Evolutionary conservation across 768 basidiomycete genomes (phyloP), one percentile per base, ranked within the genome.

Genomic region (Cystofilobasidium capitatum): DNA sequence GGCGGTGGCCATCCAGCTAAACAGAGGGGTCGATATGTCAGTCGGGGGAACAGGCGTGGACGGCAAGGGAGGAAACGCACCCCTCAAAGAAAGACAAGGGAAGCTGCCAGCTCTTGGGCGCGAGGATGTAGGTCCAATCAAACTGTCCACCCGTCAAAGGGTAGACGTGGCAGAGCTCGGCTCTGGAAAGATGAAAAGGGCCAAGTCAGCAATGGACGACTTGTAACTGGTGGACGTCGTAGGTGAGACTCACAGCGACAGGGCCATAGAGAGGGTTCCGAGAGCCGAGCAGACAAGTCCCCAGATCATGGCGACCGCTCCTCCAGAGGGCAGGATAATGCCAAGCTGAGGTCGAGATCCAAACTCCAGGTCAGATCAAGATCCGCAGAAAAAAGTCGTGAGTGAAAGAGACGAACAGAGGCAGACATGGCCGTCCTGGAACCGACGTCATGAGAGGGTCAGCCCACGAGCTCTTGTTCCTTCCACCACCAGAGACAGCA

Each of bases 1-100:
- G 47, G 71, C 71, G 45, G 73, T 62, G 70, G 71, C 74, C 44
- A 72, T 73, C 40, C 73, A 72, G n/a, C 71, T 70, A 70, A 70
- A 54, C 22, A 29, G 16, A 20, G 12, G 37, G 8, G n/a, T 12
- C 26, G 10, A 20, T 13, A 20, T 16, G 6, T 31, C n/a, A n/a
- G 44, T 45, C 44, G 24, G 44, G 17, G 6, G 17, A 20, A n/a
- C 17, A 4, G 14, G 4, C 24, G 44, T 45, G 44, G 4, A 45
- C 6, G 17, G 44, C 44, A 45, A 16, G 8, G 24, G 57, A 1
- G 61, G 40, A 20, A 4, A 16, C 47, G 47, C 47, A 55, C 51
- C 51, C 51, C 31, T 55, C 51, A 31, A 55, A 55, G 51, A 31
- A 55, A 2, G 29, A 22, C 29, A 55, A n/a, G 10, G 5, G 14